phyloP scores from a whole-genome alignment of 176 grass and related monocot genomes.

The Zoysia japonica region DNA sequence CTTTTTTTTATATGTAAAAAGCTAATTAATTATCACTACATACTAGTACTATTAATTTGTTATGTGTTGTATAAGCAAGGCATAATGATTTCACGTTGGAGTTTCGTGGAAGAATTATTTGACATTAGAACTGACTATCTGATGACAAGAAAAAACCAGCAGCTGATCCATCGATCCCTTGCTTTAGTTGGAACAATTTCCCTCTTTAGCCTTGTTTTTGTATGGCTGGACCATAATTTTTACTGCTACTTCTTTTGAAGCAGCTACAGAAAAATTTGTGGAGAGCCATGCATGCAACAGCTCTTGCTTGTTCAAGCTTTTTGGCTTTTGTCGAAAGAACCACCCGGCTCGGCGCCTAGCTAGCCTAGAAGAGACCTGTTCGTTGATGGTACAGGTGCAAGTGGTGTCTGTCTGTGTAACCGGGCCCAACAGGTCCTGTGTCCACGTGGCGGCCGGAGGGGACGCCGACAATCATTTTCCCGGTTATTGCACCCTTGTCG shows the following conservation, averaged over 20 bases:
- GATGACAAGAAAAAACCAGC: neutral
- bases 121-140: neutral
- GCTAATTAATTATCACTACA: neutral
- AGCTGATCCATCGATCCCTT: neutral
- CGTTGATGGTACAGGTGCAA: neutral
- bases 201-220: no score
- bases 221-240: no score
- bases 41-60: neutral
- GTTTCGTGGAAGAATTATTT: neutral
- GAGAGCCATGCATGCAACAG: no score
- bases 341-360: neutral
- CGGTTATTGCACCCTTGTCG: neutral
- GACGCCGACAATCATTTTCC: slow-evolving; percentile 68
- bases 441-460: slow-evolving; percentile 17
- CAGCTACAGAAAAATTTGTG: no score
- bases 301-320: neutral
- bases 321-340: neutral
- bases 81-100: neutral
- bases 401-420: neutral
- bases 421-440: neutral
- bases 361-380: neutral
- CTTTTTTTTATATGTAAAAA: no score
- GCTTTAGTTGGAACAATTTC: neutral
- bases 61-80: neutral
- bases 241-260: no score